phyloP scores from a whole-genome alignment of 441 rosid genomes.

The Daphne laureola region DNA sequence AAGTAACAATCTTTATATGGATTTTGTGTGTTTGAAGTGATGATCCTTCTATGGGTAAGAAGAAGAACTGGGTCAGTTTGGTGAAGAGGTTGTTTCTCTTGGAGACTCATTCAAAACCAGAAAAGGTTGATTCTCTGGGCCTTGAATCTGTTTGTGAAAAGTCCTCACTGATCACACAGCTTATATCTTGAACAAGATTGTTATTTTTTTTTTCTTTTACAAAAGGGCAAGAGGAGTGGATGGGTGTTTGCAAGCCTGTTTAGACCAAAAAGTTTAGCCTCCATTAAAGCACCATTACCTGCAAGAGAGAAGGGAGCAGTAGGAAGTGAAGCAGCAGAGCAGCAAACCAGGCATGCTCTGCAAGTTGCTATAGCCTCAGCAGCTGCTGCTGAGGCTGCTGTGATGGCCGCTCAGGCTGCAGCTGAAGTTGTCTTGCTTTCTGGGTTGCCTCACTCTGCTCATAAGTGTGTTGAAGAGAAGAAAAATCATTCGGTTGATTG shows the following conservation, averaged over 20 bases:
- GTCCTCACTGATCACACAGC: neutral
- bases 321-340: conserved; percentile 23
- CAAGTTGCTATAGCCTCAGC: conserved; percentile 43
- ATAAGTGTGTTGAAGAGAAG: conserved; percentile 21
- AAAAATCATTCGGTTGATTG: conserved; percentile 17
- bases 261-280: conserved; percentile 36
- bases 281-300: conserved; percentile 45
- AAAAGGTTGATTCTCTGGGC: conserved; percentile 38
- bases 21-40: conserved; percentile 18
- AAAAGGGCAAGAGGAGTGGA: conserved; percentile 62
- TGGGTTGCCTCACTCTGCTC: conserved; percentile 21
- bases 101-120: conserved; percentile 36
- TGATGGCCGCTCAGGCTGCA: conserved; percentile 39
- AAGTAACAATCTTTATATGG: conserved; percentile 6
- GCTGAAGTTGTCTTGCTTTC: conserved; percentile 49
- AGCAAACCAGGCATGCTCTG: conserved; percentile 36
- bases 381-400: conserved; percentile 51
- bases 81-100: conserved; percentile 59
- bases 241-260: conserved; percentile 56
- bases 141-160: neutral
- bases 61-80: conserved; percentile 59
- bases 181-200: neutral
- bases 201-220: conserved; percentile 4
- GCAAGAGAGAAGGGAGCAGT: conserved; percentile 14
- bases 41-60: conserved; percentile 59